A percentile compares a stretch with the other conserved stretches of the same genome.
Evolutionary conservation across 495 filamentous ascomycete species (phyloP).

Genomic region (Bacidia rubella): DNA sequence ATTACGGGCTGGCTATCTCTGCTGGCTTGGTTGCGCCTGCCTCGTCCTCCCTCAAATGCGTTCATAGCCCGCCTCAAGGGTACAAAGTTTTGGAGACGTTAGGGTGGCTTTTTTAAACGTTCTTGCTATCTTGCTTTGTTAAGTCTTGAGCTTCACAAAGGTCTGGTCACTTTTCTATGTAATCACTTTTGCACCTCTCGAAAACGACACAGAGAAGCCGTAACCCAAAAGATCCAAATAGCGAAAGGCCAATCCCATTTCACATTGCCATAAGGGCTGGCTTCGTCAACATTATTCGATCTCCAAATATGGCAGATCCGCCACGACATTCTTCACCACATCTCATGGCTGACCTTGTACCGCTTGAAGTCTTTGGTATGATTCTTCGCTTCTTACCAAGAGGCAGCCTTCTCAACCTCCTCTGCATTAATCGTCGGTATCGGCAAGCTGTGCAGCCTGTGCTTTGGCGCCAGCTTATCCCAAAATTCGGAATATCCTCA

Average conservation of each 20-base stretch:
- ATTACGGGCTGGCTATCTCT: background rate
- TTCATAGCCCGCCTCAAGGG: background rate
- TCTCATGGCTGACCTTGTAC: background rate
- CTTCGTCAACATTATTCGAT: background rate
- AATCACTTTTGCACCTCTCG: background rate
- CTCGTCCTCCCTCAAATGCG: background rate
- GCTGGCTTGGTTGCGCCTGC: background rate
- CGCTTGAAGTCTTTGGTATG: background rate
- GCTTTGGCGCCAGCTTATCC: too few relatives aligned
- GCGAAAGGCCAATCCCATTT: background rate
- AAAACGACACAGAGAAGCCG: background rate
- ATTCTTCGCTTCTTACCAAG: background rate
- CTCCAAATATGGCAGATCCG: background rate
- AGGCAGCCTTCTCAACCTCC: background rate
- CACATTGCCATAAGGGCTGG: background rate
- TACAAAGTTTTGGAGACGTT: too few relatives aligned
- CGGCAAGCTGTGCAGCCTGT: too few relatives aligned
- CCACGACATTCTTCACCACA: background rate
- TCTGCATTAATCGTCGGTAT: background rate
- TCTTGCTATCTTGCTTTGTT: background rate
- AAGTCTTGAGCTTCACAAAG: background rate
- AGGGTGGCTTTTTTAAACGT: background rate
- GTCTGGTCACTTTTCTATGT: background rate
- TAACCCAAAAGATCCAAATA: background rate
- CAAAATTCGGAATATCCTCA: too few relatives aligned